Conservation (phyloP, 768 basidiomycete species). For the Trametes sanguinea region DNA sequence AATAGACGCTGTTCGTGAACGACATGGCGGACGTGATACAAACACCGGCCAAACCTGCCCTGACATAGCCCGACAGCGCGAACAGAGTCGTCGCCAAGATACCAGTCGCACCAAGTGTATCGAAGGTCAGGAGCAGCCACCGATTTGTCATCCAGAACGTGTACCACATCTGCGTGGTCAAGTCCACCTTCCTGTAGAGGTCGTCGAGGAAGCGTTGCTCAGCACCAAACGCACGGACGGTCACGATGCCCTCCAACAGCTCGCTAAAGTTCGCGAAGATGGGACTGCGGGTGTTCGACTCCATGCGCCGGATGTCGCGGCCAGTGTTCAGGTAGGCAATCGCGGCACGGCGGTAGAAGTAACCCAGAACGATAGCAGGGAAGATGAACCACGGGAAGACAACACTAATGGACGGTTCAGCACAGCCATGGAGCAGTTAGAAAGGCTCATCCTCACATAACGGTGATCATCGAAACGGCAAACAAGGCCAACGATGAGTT, state of each 20-base stretch:
- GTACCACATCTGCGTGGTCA: slow-evolving; percentile 88
- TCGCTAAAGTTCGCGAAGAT: slow-evolving; percentile 85
- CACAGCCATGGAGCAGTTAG: background rate
- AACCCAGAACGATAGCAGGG: slow-evolving; percentile 74
- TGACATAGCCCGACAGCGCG: slow-evolving; percentile 60
- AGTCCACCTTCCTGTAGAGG: slow-evolving; percentile 72
- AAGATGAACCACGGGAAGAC: slow-evolving; percentile 85
- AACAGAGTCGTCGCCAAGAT: slow-evolving; percentile 79
- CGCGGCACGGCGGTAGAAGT: slow-evolving; percentile 67
- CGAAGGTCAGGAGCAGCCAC: slow-evolving; percentile 84
- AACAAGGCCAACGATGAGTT: slow-evolving; percentile 79
- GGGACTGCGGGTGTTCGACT: slow-evolving; percentile 83
- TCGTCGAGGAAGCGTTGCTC: slow-evolving; percentile 77
- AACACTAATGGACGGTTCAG: slow-evolving; percentile 40
- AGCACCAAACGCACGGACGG: slow-evolving; percentile 87
- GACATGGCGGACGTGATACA: slow-evolving; percentile 77
- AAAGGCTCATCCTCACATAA: slow-evolving; percentile 50
- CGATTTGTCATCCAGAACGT: slow-evolving; percentile 89
- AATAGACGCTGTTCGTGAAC: slow-evolving; percentile 55
- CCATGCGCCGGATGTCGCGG: slow-evolving; percentile 85
- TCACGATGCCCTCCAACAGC: slow-evolving; percentile 86
- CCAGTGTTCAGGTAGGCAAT: slow-evolving; percentile 79
- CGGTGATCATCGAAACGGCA: slow-evolving; percentile 71
- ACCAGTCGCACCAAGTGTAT: slow-evolving; percentile 69
- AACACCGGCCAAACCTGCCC: slow-evolving; percentile 65